Evolutionary conservation across 352 stramenopile species (phyloP).

Genomic region (Stephanocyclus meneghinianus): DNA sequence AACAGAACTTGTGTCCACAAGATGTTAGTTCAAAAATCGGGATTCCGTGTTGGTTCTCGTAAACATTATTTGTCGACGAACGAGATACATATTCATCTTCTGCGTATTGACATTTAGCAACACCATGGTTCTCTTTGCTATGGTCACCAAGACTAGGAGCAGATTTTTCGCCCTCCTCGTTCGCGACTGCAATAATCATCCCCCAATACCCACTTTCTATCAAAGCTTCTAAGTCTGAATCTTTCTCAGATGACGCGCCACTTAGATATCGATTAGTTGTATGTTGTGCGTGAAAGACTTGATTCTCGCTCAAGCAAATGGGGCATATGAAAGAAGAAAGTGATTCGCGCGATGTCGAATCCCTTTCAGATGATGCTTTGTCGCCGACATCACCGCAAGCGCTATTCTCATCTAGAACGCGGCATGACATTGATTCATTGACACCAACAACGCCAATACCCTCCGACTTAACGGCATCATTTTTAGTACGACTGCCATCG

Average conservation of each 20-base stretch:
- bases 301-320: slow-evolving; percentile 31
- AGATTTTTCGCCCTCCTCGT: not conserved
- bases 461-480: no score
- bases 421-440: no score
- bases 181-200: not conserved
- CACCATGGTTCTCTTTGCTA: not conserved
- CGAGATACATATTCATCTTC: not conserved
- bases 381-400: not conserved
- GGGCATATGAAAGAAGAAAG: slow-evolving; percentile 29
- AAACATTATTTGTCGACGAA: not conserved
- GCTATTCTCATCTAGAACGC: no score
- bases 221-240: not conserved
- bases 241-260: not conserved
- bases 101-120: not conserved
- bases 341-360: not conserved
- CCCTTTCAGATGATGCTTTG: not conserved
- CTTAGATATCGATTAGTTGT: not conserved
- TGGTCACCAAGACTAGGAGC: not conserved
- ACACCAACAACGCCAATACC: no score
- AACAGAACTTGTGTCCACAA: slow-evolving; percentile 42
- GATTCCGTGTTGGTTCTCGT: slow-evolving; percentile 25
- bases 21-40: slow-evolving; percentile 17
- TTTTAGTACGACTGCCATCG: no score
- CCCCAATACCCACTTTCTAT: not conserved
- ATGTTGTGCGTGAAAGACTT: not conserved